These are phyloP conservation scores for Cucurbita moschata DNA, from an alignment of 306 rosid species.

Conservation along the genomic window DNA sequence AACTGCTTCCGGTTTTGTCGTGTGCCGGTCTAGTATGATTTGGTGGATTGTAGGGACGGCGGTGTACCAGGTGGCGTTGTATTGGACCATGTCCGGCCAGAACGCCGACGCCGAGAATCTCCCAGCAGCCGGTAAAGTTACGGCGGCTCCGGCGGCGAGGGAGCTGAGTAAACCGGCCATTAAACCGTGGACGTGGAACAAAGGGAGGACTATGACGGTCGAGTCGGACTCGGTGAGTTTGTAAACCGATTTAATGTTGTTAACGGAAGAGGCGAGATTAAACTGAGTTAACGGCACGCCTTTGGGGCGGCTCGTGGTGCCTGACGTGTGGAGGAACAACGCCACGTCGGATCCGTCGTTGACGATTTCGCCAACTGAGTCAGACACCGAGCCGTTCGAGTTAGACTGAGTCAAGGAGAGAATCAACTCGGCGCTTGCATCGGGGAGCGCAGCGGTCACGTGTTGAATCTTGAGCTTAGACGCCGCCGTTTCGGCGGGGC, in stretches of 20 bases:
- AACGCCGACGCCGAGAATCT: constrained; percentile 56
- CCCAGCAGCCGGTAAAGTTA: constrained; percentile 38
- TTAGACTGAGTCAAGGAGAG: constrained; percentile 10
- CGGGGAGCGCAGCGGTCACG: constrained; percentile 19
- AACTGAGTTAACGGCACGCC: constrained; percentile 55
- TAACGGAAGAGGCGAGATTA: constrained; percentile 29
- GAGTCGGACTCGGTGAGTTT: constrained; percentile 48
- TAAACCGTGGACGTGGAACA: constrained; percentile 55
- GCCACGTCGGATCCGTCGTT: constrained; percentile 39
- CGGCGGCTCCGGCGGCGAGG: constrained; percentile 32
- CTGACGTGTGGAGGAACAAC: constrained; percentile 63
- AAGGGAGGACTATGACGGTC: constrained; percentile 43
- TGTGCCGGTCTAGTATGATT: constrained; percentile 48
- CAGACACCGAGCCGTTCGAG: not conserved
- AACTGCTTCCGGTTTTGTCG: constrained; percentile 24
- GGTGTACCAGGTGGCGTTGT: constrained; percentile 52
- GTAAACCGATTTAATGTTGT: constrained; percentile 40
- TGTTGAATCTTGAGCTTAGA: constrained; percentile 29
- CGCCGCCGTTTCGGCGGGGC: constrained; percentile 34
- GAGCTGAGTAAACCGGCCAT: constrained; percentile 41
- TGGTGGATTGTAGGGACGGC: constrained; percentile 67
- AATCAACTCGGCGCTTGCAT: constrained; percentile 9
- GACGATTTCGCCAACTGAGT: not conserved
- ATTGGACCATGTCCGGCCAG: constrained; percentile 43
- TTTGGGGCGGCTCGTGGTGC: constrained; percentile 64